Conservation (phyloP, 805 yeast genomes). For the Tetrapisispora iriomotensis region DNA sequence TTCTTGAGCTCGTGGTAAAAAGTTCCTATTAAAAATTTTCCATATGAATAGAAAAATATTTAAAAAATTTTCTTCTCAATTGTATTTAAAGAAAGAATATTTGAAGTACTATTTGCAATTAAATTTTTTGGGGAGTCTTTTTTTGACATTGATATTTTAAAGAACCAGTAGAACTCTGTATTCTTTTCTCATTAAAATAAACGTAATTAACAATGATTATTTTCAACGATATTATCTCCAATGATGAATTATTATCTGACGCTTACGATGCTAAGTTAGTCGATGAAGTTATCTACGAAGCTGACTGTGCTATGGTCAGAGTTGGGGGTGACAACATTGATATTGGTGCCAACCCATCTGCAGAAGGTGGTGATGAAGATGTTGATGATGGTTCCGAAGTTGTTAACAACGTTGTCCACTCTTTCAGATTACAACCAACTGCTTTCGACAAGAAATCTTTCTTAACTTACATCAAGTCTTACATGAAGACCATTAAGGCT, state of each 20-base stretch:
- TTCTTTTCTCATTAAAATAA: too few relatives aligned
- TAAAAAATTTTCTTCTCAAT: too few relatives aligned
- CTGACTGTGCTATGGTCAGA: conserved; percentile 86
- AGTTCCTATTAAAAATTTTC: too few relatives aligned
- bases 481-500: conserved; percentile 95
- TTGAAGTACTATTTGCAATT: background rate
- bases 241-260: conserved; percentile 94
- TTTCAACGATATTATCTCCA: conserved; percentile 73
- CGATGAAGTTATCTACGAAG: conserved; percentile 90
- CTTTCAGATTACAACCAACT: conserved; percentile 96
- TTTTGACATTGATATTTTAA: background rate
- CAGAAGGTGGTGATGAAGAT: conserved; percentile 84
- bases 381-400: conserved; percentile 78
- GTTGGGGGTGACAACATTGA: conserved; percentile 89
- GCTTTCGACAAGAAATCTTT: conserved; percentile 96
- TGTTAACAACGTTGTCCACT: conserved; percentile 97
- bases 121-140: conserved; percentile 1
- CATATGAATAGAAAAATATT: too few relatives aligned
- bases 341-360: conserved; percentile 99
- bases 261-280: conserved; percentile 88
- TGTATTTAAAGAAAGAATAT: too few relatives aligned
- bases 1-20: too few relatives aligned
- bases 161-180: conserved; percentile 1
- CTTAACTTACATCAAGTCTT: conserved; percentile 93
- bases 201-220: conserved; percentile 29